phyloP scores from a whole-genome alignment of 2,329 filamentous ascomycete species.

The Mollisia scopiformis region DNA sequence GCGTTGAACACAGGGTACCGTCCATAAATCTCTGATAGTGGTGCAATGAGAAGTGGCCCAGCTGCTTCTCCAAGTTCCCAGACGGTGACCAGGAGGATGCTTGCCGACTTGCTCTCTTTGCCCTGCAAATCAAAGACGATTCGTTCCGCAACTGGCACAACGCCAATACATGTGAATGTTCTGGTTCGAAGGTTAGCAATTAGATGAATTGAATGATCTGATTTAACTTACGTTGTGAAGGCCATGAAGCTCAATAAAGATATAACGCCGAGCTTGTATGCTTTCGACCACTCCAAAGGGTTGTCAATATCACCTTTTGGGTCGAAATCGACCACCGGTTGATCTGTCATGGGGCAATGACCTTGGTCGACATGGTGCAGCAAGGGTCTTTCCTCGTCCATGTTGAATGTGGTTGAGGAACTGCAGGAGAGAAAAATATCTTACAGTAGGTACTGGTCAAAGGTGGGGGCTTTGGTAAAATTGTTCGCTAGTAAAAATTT shows the following conservation, averaged over 20 bases:
- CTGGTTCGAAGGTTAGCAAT: constrained; percentile 37
- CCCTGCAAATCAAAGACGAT: constrained; percentile 53
- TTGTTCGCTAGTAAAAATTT: no score
- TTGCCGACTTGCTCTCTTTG: constrained; percentile 47
- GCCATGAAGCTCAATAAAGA: constrained; percentile 54
- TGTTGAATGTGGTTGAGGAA: not conserved
- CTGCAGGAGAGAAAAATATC: not conserved
- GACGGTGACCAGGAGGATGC: constrained; percentile 52
- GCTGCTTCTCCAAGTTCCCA: constrained; percentile 52
- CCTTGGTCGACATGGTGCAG: constrained; percentile 12
- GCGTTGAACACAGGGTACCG: constrained; percentile 44
- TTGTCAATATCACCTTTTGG: constrained; percentile 51
- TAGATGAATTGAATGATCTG: not conserved
- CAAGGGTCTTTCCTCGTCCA: constrained; percentile 28
- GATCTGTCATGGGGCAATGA: not conserved
- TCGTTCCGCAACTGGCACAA: constrained; percentile 54
- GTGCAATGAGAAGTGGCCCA: constrained; percentile 48
- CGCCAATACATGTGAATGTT: constrained; percentile 59
- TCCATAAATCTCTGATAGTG: constrained; percentile 47
- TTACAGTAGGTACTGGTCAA: no score
- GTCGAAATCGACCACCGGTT: constrained; percentile 46
- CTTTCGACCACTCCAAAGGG: constrained; percentile 54
- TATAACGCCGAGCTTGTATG: constrained; percentile 58
- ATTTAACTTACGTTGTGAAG: constrained; percentile 54
- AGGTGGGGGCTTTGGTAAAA: no score